Evolutionary conservation across 2,329 filamentous ascomycete genomes (phyloP).

Genomic region (Claviceps purpurea): DNA sequence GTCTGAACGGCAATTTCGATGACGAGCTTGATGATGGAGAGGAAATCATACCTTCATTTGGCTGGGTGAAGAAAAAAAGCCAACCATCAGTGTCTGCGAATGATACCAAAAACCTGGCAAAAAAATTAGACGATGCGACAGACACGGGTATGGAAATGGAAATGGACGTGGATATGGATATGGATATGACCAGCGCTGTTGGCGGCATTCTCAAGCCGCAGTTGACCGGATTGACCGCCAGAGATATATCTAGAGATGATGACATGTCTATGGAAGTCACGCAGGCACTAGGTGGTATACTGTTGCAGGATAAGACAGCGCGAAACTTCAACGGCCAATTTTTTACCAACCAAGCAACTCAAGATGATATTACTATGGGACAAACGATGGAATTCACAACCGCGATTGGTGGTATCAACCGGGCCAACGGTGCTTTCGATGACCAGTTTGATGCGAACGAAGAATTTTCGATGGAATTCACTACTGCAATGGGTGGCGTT

Average conservation of each 20-base stretch:
- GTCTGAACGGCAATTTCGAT: conserved; percentile 35
- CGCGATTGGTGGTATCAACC: conserved; percentile 58
- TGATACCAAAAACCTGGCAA: conserved; percentile 17
- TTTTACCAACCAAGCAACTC: background rate
- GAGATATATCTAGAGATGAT: conserved; percentile 32
- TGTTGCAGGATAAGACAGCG: conserved; percentile 29
- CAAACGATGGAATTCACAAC: conserved; percentile 68
- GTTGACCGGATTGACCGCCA: conserved; percentile 26
- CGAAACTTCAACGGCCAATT: background rate
- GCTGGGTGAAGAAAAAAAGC: conserved; percentile 51
- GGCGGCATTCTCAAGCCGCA: conserved; percentile 38
- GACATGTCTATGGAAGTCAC: conserved; percentile 95
- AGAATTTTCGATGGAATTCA: conserved; percentile 72
- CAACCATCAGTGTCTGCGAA: conserved; percentile 6
- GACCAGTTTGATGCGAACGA: conserved; percentile 36
- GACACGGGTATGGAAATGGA: conserved; percentile 22
- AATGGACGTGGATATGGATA: conserved; percentile 27
- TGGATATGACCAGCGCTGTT: conserved; percentile 42
- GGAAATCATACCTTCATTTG: conserved; percentile 63
- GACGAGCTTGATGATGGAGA: conserved; percentile 49
- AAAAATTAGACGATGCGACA: conserved; percentile 17
- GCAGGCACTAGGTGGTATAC: conserved; percentile 64
- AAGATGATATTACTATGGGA: conserved; percentile 22
- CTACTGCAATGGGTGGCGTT: conserved; percentile 48
- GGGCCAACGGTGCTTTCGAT: conserved; percentile 17